Percentiles rank a stretch among this genome's conserved stretches.
These are phyloP conservation scores for Thyridium curvatum DNA, from an alignment of 2,329 filamentous ascomycete genomes.

Conservation along the genomic window DNA sequence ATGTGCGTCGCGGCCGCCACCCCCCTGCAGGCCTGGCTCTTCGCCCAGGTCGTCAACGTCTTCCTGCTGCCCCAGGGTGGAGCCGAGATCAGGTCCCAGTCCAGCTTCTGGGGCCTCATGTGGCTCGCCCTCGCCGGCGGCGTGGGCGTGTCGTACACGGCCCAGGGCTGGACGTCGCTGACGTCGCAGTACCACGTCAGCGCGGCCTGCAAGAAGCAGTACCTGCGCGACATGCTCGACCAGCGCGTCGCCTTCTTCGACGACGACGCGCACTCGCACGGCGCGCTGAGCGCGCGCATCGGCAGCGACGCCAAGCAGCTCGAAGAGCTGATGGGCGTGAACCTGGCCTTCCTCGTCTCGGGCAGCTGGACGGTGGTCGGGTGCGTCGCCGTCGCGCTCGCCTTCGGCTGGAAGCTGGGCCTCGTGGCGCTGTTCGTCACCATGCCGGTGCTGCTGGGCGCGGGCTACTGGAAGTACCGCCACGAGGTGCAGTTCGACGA, in stretches of 20 bases:
- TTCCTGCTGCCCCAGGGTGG: slow-evolving; percentile 14
- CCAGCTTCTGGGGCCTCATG: slow-evolving; percentile 22
- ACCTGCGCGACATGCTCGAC: slow-evolving; percentile 19
- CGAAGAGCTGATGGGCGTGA: slow-evolving; percentile 23
- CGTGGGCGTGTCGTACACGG: slow-evolving; percentile 19
- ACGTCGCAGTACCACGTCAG: slow-evolving; percentile 8
- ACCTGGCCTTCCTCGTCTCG: slow-evolving; percentile 19
- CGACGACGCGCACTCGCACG: slow-evolving; percentile 18
- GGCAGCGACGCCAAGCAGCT: slow-evolving; percentile 22
- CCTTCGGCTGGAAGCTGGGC: slow-evolving; percentile 29
- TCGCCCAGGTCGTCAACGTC: slow-evolving; percentile 10
- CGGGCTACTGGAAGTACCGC: slow-evolving; percentile 27
- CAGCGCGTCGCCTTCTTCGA: slow-evolving; percentile 22
- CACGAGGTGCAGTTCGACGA: slow-evolving; percentile 49
- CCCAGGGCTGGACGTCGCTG: slow-evolving; percentile 12
- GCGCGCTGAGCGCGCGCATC: slow-evolving; percentile 17
- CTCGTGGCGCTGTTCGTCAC: slow-evolving; percentile 25
- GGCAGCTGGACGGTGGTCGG: slow-evolving; percentile 21
- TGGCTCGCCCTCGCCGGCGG: slow-evolving; percentile 20
- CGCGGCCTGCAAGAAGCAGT: slow-evolving; percentile 13
- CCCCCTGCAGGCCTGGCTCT: slow-evolving; percentile 18
- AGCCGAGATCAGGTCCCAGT: slow-evolving; percentile 5
- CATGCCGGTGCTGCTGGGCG: slow-evolving; percentile 23
- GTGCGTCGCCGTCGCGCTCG: slow-evolving; percentile 19
- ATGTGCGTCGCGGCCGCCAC: slow-evolving; percentile 18